phyloP scores from a whole-genome alignment of 768 basidiomycete genomes.

The Scleroderma citrinum region DNA sequence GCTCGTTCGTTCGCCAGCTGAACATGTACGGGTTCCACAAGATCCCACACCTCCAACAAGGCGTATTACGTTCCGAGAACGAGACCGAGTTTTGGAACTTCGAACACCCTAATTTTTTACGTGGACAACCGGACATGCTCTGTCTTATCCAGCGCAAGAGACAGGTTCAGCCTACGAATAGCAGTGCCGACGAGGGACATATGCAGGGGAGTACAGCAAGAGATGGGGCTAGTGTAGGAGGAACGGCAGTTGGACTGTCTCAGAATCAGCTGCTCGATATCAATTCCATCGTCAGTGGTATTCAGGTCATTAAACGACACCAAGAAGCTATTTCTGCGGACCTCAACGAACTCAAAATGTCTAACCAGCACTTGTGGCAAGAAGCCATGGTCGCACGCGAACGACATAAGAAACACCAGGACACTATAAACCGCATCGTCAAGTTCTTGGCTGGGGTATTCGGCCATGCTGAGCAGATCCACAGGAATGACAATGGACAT shows the following conservation, averaged over 20 bases:
- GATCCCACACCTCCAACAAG: slow-evolving; percentile 93
- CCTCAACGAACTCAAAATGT: slow-evolving; percentile 79
- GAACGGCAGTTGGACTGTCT: slow-evolving; percentile 25
- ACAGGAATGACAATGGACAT: slow-evolving; percentile 26
- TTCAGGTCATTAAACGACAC: slow-evolving; percentile 83
- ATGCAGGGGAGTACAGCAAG: not conserved
- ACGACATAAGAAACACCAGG: slow-evolving; percentile 87
- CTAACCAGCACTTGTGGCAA: slow-evolving; percentile 90
- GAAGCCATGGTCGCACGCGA: slow-evolving; percentile 76
- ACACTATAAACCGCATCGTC: slow-evolving; percentile 93
- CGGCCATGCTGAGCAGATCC: slow-evolving; percentile 44
- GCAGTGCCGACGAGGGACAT: slow-evolving; percentile 22
- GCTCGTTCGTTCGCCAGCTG: slow-evolving; percentile 88
- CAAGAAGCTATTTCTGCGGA: slow-evolving; percentile 90
- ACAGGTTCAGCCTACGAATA: slow-evolving; percentile 30
- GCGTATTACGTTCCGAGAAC: slow-evolving; percentile 77
- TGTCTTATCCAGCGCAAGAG: slow-evolving; percentile 85
- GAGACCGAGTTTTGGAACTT: slow-evolving; percentile 90
- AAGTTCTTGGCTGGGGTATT: slow-evolving; percentile 94
- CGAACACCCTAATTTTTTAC: slow-evolving; percentile 81
- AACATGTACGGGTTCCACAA: slow-evolving; percentile 98
- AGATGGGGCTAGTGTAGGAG: not conserved
- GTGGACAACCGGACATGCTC: slow-evolving; percentile 84
- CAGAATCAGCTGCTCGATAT: slow-evolving; percentile 64
- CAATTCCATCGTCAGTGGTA: slow-evolving; percentile 72